These are phyloP conservation scores for Didymella exigua DNA, from an alignment of 2,329 filamentous ascomycete species.

Conservation along the genomic window DNA sequence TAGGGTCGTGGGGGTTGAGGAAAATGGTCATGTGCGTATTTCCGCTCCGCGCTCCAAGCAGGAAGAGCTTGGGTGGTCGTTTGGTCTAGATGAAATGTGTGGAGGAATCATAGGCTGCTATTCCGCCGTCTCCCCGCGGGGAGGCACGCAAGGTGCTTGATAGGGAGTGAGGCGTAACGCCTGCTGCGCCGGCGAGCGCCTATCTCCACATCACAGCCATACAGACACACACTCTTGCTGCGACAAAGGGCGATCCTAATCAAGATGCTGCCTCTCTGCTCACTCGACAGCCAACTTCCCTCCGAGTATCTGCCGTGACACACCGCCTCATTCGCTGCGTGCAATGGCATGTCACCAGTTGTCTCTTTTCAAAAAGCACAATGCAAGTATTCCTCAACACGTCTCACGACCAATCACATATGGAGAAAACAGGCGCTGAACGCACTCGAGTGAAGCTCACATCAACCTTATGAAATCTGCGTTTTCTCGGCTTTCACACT, in stretches of 20 bases:
- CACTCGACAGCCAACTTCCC: constrained; percentile 1
- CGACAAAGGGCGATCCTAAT: background rate
- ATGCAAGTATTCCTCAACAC: constrained; percentile 7
- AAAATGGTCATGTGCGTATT: constrained; percentile 1
- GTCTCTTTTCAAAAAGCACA: background rate
- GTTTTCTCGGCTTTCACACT: too few relatives aligned
- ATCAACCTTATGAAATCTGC: too few relatives aligned
- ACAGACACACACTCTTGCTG: background rate
- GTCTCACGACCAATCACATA: background rate
- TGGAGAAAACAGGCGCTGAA: background rate
- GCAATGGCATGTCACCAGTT: background rate
- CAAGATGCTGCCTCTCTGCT: background rate
- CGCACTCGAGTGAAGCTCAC: background rate
- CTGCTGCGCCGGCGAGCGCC: constrained; percentile 2
- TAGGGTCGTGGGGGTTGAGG: constrained; percentile 14
- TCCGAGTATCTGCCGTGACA: constrained; percentile 8
- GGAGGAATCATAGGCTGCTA: constrained; percentile 6
- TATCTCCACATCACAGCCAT: constrained; percentile 10
- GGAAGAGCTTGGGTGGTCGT: background rate
- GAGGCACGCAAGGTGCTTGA: background rate
- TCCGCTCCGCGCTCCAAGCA: constrained; percentile 15
- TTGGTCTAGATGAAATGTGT: background rate
- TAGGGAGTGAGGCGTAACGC: background rate
- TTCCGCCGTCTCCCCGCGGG: constrained; percentile 5
- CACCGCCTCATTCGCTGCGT: constrained; percentile 2